Conservation (phyloP, 1,284 basidiomycete species). For the Rhodotorula sp. region DNA sequence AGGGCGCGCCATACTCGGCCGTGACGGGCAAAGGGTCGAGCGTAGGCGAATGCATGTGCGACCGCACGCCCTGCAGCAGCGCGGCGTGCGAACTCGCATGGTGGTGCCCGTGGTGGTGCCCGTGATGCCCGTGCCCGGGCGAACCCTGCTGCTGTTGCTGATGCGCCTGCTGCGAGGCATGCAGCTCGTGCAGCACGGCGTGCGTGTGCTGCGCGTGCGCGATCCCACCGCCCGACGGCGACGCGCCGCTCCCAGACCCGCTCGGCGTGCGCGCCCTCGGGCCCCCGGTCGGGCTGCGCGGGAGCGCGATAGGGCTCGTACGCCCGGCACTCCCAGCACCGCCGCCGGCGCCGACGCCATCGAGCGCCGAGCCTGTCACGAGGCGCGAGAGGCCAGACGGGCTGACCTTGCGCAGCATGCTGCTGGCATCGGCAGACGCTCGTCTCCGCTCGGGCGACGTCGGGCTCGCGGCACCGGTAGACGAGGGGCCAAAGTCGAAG, state of each 20-base stretch:
- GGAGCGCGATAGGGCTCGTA: not conserved
- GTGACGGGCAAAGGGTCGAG: conserved; percentile 10
- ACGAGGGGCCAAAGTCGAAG: conserved; percentile 17
- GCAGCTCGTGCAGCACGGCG: conserved; percentile 1
- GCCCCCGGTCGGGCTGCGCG: not conserved
- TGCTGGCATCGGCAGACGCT: not conserved
- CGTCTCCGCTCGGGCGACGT: not conserved
- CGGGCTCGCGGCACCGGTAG: not conserved
- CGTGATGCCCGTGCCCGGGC: not conserved
- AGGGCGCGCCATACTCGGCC: not conserved
- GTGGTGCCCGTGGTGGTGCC: not conserved
- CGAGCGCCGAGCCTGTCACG: not conserved
- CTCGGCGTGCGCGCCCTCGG: not conserved
- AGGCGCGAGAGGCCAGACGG: not conserved
- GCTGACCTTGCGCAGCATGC: too few species aligned
- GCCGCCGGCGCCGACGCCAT: too few species aligned
- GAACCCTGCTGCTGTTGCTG: not conserved
- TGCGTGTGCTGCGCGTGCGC: not conserved
- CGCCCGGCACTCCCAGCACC: not conserved
- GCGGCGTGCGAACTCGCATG: conserved; percentile 30
- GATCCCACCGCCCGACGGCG: too few species aligned
- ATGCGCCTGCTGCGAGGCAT: not conserved
- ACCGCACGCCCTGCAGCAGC: conserved; percentile 35
- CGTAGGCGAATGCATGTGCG: conserved; percentile 34
- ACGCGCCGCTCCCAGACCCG: not conserved